These are phyloP conservation scores for Capillidium heterosporum DNA, from an alignment of 371 early-diverging fungal species.

Conservation along the genomic window DNA sequence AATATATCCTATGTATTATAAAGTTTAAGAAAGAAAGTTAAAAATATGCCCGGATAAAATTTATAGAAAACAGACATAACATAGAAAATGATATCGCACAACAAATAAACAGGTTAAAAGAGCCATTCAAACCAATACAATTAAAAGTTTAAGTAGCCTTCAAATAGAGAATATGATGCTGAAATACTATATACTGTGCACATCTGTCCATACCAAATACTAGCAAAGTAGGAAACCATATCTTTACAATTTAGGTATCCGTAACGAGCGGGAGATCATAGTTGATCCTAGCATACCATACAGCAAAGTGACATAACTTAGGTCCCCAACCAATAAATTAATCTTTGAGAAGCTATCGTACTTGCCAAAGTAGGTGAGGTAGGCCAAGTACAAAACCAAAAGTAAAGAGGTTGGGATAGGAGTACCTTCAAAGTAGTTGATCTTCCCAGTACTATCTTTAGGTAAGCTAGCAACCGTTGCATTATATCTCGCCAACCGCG, in stretches of 20 bases:
- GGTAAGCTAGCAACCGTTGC: constrained; percentile 64
- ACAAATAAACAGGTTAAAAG: too few species aligned
- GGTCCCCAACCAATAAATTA: constrained; percentile 15
- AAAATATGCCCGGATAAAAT: too few species aligned
- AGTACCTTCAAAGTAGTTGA: constrained; percentile 74
- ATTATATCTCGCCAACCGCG: constrained; percentile 76
- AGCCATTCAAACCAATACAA: too few species aligned
- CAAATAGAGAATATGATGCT: too few species aligned
- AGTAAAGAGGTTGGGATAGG: constrained; percentile 69
- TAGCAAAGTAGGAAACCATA: too few species aligned
- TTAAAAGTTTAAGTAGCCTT: too few species aligned
- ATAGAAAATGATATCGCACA: too few species aligned
- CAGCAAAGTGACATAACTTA: constrained; percentile 43
- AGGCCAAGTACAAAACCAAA: constrained; percentile 49
- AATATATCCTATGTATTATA: too few species aligned
- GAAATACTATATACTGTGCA: too few species aligned
- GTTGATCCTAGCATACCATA: constrained; percentile 59
- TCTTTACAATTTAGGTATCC: constrained; percentile 42
- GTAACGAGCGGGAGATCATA: constrained; percentile 57
- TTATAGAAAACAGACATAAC: too few species aligned
- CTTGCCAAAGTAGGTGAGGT: constrained; percentile 30
- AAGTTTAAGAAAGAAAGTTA: too few species aligned
- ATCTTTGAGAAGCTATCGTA: constrained; percentile 25
- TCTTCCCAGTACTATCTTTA: constrained; percentile 56
- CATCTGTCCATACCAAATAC: too few species aligned